Base-by-base conservation (phyloP, 2,329 filamentous ascomycete species). In the Xylariaceae sp. region DNA sequence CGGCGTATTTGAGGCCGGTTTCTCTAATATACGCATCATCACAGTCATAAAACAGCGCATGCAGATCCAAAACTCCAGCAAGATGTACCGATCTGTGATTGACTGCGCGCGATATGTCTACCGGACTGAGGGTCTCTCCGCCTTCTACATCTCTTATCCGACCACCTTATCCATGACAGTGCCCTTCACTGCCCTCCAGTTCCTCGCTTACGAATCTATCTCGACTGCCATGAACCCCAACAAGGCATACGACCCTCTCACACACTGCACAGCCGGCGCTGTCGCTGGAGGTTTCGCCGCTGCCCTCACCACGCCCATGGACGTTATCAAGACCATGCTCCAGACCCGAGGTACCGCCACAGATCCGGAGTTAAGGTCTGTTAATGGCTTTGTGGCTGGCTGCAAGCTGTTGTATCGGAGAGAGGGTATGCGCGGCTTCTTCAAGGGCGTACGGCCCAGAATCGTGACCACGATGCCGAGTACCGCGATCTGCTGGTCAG, bases 91-190 rank as follows among this genome's bases (percentile, higher is more conserved):
- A 69, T 92, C 89, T 18, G 88, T 97, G 76, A 73, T 82, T 58
- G 88, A 97, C 72, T 99, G 94, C 79, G 93, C 93, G 59, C 85
- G 82, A 72, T 88, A 90, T 66, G 88, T 99, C 62, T 96, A 96
- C 77, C 85, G 82, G 69, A 88, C 85, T 55, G 94, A 99, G 76
- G 94, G 94, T 56, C 74, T 97, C 51, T 84, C 86, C 55, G 93
- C 94, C 57, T 99, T 99, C 78, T 99, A 99, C 78, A 88, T 99
- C 69, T 99, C 94, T 23, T 99, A 99, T 74, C 94, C 94, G 13
- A 99, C 94, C 17, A 99, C 94, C 2, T 81, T 99, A 34, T 96
- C 91, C 71, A 99, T 99, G 94, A 97, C 94, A 11, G 92, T 99
- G 1, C 94, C 94, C 2, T 99, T 97, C 74, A 97, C 93, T 10